Conservation (phyloP, 2,329 filamentous ascomycete species). For the Zalaria obscura region DNA sequence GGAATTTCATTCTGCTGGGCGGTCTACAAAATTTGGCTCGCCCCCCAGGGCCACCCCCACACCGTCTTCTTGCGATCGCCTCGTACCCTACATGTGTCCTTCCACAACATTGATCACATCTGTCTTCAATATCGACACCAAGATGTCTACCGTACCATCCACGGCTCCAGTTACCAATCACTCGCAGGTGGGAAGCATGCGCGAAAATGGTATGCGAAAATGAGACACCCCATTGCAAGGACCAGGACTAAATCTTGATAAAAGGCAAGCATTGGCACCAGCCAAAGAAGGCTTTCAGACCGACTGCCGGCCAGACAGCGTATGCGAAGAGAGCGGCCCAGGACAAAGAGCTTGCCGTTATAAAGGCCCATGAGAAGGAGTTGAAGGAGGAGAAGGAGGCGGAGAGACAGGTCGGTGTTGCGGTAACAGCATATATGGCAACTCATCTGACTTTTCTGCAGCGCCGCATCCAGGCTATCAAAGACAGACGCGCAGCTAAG, state of each 20-base stretch:
- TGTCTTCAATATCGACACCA: slow-evolving; percentile 5
- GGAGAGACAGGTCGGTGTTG: slow-evolving; percentile 55
- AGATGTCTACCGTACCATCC: slow-evolving; percentile 30
- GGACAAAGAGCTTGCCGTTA: slow-evolving; percentile 54
- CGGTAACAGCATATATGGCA: no score
- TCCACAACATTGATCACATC: background rate
- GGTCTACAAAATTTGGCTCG: no score
- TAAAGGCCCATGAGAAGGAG: slow-evolving; percentile 88
- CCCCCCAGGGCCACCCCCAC: no score
- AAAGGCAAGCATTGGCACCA: slow-evolving; percentile 91
- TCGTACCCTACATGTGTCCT: background rate
- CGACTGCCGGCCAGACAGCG: slow-evolving; percentile 59
- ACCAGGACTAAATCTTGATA: slow-evolving; percentile 4
- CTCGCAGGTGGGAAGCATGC: slow-evolving; percentile 42
- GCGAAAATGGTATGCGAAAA: slow-evolving; percentile 58
- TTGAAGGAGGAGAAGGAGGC: slow-evolving; percentile 92
- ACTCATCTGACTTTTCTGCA: slow-evolving; percentile 23
- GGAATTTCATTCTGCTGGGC: no score
- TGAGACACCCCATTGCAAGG: no score
- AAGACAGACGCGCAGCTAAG: slow-evolving; percentile 65
- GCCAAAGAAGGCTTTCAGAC: slow-evolving; percentile 73
- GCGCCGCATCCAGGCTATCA: slow-evolving; percentile 65
- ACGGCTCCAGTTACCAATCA: slow-evolving; percentile 23
- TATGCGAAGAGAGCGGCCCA: slow-evolving; percentile 64
- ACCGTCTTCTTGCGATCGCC: no score